phyloP scores from a whole-genome alignment of 768 basidiomycete genomes.

The Podaxis rugospora region DNA sequence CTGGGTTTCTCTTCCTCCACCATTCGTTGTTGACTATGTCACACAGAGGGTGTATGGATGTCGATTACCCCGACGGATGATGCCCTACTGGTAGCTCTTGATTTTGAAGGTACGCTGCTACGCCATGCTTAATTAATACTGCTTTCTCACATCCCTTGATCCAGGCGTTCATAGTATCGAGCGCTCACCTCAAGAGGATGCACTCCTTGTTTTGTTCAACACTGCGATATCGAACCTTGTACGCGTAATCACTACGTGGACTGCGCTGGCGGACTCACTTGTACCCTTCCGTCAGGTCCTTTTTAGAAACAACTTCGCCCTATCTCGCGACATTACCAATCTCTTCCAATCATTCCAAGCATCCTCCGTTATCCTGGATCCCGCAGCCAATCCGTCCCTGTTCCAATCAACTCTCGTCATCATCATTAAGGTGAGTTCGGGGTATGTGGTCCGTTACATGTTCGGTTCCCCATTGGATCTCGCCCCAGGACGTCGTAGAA shows the following conservation, averaged over 20 bases:
- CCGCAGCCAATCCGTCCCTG: conserved; percentile 49
- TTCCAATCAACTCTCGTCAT: conserved; percentile 58
- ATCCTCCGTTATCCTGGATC: conserved; percentile 54
- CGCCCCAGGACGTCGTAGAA: conserved; percentile 54
- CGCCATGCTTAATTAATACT: neutral
- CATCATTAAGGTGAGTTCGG: conserved; percentile 49
- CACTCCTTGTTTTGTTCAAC: conserved; percentile 59
- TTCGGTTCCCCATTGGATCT: too few species aligned
- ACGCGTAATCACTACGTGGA: neutral
- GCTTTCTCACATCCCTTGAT: neutral
- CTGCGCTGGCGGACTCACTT: too few species aligned
- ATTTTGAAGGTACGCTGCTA: conserved; percentile 51
- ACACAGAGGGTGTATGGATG: conserved; percentile 59
- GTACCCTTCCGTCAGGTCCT: conserved; percentile 36
- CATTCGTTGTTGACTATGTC: neutral
- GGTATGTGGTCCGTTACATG: neutral
- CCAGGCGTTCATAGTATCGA: conserved; percentile 61
- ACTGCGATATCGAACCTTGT: conserved; percentile 63
- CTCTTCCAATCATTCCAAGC: conserved; percentile 62
- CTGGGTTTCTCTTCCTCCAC: neutral
- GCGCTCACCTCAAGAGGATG: conserved; percentile 59
- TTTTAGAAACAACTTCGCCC: conserved; percentile 63
- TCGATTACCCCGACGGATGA: conserved; percentile 59
- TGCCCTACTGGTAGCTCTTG: conserved; percentile 50
- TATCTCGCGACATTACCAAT: conserved; percentile 55